Conservation (phyloP, 352 stramenopile species). For the Globisporangium canariense region DNA sequence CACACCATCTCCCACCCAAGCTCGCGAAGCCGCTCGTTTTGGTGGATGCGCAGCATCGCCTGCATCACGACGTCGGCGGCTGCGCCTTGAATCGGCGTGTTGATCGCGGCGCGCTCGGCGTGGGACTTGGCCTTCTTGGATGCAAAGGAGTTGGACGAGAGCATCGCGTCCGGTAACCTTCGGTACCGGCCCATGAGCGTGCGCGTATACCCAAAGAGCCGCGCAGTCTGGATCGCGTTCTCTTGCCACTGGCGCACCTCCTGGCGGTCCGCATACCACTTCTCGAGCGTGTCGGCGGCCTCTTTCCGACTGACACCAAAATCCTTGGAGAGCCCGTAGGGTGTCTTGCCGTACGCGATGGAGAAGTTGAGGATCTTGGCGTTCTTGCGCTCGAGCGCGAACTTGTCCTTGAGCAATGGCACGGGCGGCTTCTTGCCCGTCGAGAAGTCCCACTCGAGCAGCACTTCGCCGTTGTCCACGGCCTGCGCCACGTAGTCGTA, state of each 20-base stretch:
- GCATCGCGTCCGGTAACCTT: slow-evolving; percentile 93
- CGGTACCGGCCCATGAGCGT: slow-evolving; percentile 98
- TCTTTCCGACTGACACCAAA: slow-evolving; percentile 82
- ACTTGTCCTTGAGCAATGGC: slow-evolving; percentile 98
- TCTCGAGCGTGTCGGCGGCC: slow-evolving; percentile 85
- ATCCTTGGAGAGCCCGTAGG: slow-evolving; percentile 93
- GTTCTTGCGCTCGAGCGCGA: slow-evolving; percentile 95
- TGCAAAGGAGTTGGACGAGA: slow-evolving; percentile 48
- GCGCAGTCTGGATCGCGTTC: slow-evolving; percentile 89
- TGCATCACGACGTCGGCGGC: slow-evolving; percentile 99
- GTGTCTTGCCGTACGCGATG: slow-evolving; percentile 99
- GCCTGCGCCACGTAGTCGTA: slow-evolving; percentile 97
- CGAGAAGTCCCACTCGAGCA: slow-evolving; percentile 97
- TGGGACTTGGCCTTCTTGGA: slow-evolving; percentile 80
- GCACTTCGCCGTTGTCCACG: slow-evolving; percentile 93
- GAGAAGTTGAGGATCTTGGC: slow-evolving; percentile 99
- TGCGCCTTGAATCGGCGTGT: slow-evolving; percentile 98
- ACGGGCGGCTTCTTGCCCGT: slow-evolving; percentile 86
- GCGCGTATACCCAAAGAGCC: slow-evolving; percentile 82
- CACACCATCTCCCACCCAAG: slow-evolving; percentile 98
- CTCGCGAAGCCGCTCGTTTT: slow-evolving; percentile 87
- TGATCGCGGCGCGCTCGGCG: slow-evolving; percentile 96
- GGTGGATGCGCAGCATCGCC: slow-evolving; percentile 98
- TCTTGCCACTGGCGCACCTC: slow-evolving; percentile 94
- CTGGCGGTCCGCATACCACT: slow-evolving; percentile 95